Conservation (phyloP, 2,329 filamentous ascomycete genomes). For the Calonectria hongkongensis region DNA sequence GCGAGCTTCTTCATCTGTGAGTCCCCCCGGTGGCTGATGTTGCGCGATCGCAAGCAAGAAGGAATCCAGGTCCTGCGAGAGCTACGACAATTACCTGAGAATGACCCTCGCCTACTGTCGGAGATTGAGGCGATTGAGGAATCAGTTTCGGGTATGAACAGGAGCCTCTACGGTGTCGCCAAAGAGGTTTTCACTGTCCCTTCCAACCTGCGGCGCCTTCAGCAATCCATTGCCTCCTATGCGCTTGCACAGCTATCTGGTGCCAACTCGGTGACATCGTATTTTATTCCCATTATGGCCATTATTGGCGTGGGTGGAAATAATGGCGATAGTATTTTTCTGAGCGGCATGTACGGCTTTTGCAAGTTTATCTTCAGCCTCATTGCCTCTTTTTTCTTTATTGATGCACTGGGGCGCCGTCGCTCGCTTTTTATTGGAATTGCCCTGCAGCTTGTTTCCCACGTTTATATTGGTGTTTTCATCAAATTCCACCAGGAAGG, state of each 20-base stretch:
- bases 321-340: background rate
- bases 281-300: background rate
- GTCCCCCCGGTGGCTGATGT: background rate
- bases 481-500: background rate
- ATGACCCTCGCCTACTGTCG: background rate
- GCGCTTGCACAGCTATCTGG: background rate
- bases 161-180: background rate
- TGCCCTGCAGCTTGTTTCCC: background rate
- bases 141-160: background rate
- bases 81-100: background rate
- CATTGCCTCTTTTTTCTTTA: background rate
- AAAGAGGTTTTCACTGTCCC: background rate
- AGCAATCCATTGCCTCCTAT: background rate
- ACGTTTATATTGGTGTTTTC: background rate
- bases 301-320: background rate
- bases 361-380: background rate
- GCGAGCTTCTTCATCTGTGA: background rate
- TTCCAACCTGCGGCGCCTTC: background rate
- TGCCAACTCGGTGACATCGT: background rate
- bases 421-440: background rate
- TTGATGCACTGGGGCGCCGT: background rate
- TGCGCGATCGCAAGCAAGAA: background rate
- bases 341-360: background rate
- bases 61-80: background rate
- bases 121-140: background rate